Base-by-base conservation (phyloP, 2,329 filamentous ascomycete species). In the Claviceps pusilla region DNA sequence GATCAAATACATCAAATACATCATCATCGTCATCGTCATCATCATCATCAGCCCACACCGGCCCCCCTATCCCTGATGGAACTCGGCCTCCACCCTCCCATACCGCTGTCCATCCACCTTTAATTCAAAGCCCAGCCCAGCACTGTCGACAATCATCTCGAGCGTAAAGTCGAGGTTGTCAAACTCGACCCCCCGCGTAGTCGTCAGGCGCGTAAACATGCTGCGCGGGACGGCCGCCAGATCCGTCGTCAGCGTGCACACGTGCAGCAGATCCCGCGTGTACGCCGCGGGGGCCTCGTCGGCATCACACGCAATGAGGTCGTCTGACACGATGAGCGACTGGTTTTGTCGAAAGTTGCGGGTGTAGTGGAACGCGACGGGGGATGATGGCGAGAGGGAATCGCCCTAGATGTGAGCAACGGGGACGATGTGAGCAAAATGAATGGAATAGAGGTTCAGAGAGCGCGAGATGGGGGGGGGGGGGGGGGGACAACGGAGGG, bases 361-460 rank as follows among this genome's bases (percentile, higher is more conserved):
- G 3, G 87, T 90, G 69, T 90, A 91, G 72, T 90, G 86, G 69
- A 91, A 90, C 2, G 84, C 85, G 56, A 90, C 84, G 0, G 87
- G 86, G 1, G 79, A 76, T 0, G 81, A 72, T n/a, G 86, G 83
- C 7, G 84, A 89, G 42, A 90, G 78, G 42, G 85, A 79, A 60
- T 88, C 85, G 55, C 84, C 86, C 82, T 86, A 10, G 43, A 46
- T 12, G 12, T n/a, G n/a, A n/a, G n/a, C n/a, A n/a, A n/a, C n/a
- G n/a, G n/a, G n/a, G n/a, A n/a, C n/a, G n/a, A n/a, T n/a, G n/a
- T n/a, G n/a, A n/a, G n/a, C n/a, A n/a, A n/a, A n/a, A n/a, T n/a
- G n/a, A n/a, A n/a, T n/a, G n/a, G n/a, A n/a, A n/a, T n/a, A n/a
- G n/a, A n/a, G n/a, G n/a, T n/a, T n/a, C n/a, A n/a, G n/a, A n/a